Percentiles rank a stretch among this genome's conserved stretches.
Conservation (phyloP, 495 filamentous ascomycete genomes). For the Rhizodiscina lignyota region DNA sequence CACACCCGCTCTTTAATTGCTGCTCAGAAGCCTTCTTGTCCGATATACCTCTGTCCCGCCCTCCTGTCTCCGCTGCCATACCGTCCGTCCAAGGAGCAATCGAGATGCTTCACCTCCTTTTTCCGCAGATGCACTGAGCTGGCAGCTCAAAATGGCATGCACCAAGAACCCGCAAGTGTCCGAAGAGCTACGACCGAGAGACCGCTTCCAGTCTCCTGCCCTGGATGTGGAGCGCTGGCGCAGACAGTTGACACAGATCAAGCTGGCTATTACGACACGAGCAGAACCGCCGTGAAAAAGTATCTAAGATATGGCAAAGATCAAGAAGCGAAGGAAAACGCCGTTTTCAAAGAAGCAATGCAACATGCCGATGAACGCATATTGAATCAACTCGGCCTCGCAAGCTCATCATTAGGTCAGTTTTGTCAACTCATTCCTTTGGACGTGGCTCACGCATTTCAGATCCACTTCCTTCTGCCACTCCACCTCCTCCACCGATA, state of each 20-base stretch:
- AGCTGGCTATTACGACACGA: slow-evolving; percentile 59
- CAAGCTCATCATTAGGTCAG: slow-evolving; percentile 6
- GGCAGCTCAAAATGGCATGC: too few relatives aligned
- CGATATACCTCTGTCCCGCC: too few relatives aligned
- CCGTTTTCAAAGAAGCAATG: slow-evolving; percentile 17
- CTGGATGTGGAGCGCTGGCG: slow-evolving; percentile 76
- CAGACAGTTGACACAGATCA: slow-evolving; percentile 52
- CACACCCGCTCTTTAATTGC: too few relatives aligned
- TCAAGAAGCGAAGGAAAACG: slow-evolving; percentile 11
- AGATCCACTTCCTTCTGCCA: slow-evolving; percentile 1
- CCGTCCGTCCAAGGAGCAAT: too few relatives aligned
- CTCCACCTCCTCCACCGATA: slow-evolving; percentile 25
- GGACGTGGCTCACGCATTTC: not conserved
- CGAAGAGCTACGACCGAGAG: not conserved
- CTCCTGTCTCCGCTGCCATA: too few relatives aligned
- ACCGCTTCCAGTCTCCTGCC: slow-evolving; percentile 45
- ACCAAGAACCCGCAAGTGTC: too few relatives aligned
- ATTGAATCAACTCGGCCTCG: slow-evolving; percentile 8
- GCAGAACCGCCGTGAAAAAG: slow-evolving; percentile 32
- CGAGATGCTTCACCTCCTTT: too few relatives aligned
- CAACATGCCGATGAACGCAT: slow-evolving; percentile 7
- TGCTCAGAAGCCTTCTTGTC: too few relatives aligned
- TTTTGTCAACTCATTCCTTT: slow-evolving; percentile 1
- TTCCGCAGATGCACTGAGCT: too few relatives aligned
- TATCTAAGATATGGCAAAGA: slow-evolving; percentile 23